phyloP scores from a whole-genome alignment of 768 basidiomycete species.

The Phlebiopsis flavidoalba region DNA sequence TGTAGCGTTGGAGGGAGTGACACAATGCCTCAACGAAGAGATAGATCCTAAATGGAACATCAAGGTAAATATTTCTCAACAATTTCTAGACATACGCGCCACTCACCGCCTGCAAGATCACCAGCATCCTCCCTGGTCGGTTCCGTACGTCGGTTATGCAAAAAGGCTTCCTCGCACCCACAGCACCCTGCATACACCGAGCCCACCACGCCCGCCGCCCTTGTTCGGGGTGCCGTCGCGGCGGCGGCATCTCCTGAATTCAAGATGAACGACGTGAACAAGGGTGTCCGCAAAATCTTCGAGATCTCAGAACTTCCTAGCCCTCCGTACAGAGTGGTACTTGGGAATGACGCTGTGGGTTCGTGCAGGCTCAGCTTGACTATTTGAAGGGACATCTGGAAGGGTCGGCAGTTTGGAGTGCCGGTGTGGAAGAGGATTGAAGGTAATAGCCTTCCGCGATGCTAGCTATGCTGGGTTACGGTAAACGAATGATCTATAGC shows the following conservation, averaged over 20 bases:
- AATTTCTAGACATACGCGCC: not conserved
- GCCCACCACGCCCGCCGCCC: not conserved
- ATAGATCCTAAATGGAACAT: conserved; percentile 44
- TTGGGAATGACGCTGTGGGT: conserved; percentile 13
- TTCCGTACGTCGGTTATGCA: conserved; percentile 5
- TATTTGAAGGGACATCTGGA: conserved; percentile 6
- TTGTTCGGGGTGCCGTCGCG: not conserved
- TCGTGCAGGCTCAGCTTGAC: conserved; percentile 4
- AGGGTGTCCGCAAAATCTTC: conserved; percentile 15
- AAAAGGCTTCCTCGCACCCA: conserved; percentile 4
- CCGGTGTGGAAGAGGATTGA: conserved; percentile 6
- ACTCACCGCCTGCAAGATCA: conserved; percentile 12
- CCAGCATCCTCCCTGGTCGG: conserved; percentile 16
- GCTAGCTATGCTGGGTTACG: too few relatives aligned
- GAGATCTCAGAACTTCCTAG: conserved; percentile 6
- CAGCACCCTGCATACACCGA: not conserved
- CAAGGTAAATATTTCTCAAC: conserved; percentile 21
- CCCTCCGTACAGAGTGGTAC: conserved; percentile 15
- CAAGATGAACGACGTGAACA: conserved; percentile 14
- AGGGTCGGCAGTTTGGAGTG: conserved; percentile 16
- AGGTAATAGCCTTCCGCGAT: too few relatives aligned
- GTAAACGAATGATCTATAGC: too few relatives aligned
- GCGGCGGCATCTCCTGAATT: not conserved
- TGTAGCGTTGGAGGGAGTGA: conserved; percentile 32
- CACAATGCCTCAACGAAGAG: conserved; percentile 34